phyloP scores from a whole-genome alignment of 225 moss, liverwort and hornwort genomes.

The Marchantia polymorpha region DNA sequence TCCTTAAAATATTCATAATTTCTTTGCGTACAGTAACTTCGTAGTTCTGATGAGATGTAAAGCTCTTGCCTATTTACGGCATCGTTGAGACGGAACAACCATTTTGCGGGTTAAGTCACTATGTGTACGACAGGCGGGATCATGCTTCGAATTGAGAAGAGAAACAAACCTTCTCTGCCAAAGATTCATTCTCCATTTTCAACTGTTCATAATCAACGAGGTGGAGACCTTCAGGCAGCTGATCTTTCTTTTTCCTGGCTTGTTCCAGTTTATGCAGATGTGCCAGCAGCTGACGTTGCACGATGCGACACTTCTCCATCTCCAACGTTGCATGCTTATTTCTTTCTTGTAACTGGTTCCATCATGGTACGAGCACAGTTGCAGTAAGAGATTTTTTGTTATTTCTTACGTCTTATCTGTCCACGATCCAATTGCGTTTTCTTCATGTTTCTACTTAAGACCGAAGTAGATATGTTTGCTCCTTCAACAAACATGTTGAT shows the following conservation, averaged over 20 bases:
- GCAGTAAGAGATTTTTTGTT: neutral
- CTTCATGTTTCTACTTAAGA: too few relatives aligned
- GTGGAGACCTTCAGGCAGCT: constrained; percentile 82
- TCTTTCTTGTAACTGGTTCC: constrained; percentile 55
- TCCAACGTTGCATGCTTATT: constrained; percentile 51
- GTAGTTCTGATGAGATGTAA: too few relatives aligned
- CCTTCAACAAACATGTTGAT: too few relatives aligned
- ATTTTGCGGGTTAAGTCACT: neutral
- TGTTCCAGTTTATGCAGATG: constrained; percentile 71
- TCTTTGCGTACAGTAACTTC: too few relatives aligned
- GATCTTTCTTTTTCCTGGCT: constrained; percentile 75
- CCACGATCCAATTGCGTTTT: too few relatives aligned
- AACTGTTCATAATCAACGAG: constrained; percentile 79
- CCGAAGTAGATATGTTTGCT: too few relatives aligned
- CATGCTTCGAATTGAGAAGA: neutral
- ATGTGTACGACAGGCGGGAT: neutral
- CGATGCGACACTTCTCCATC: constrained; percentile 60
- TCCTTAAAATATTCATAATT: neutral
- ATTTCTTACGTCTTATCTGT: too few relatives aligned
- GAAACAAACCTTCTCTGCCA: constrained; percentile 65
- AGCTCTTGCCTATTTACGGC: too few relatives aligned
- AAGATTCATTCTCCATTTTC: constrained; percentile 89
- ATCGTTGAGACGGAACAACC: too few relatives aligned
- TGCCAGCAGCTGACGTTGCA: constrained; percentile 63
- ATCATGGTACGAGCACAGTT: constrained; percentile 13